phyloP scores from a whole-genome alignment of 768 basidiomycete genomes.

The Hypholoma fasciculare region DNA sequence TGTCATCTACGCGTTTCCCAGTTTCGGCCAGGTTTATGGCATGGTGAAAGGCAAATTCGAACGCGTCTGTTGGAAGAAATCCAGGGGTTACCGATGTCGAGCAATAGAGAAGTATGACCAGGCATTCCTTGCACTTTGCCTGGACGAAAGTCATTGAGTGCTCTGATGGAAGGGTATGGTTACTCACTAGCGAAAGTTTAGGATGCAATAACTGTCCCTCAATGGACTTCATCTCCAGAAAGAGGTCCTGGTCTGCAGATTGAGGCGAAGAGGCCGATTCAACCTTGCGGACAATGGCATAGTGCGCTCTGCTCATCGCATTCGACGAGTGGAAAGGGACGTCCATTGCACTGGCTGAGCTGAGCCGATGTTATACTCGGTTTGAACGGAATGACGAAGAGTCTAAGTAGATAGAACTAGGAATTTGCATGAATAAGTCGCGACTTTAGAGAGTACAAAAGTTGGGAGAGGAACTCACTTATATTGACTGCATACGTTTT shows the following conservation, averaged over 20 bases:
- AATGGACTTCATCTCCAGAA: slow-evolving; percentile 57
- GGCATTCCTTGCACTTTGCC: slow-evolving; percentile 64
- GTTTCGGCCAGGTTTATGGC: slow-evolving; percentile 78
- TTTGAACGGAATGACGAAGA: neutral
- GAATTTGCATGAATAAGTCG: neutral
- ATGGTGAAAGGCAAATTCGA: slow-evolving; percentile 74
- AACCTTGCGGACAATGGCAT: slow-evolving; percentile 70
- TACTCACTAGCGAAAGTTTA: slow-evolving; percentile 55
- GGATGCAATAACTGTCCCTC: slow-evolving; percentile 53
- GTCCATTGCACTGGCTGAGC: slow-evolving; percentile 47
- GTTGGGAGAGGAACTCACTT: neutral
- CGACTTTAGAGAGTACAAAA: neutral
- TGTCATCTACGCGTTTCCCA: slow-evolving; percentile 58
- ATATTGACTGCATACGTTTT: no score
- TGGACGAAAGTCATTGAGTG: slow-evolving; percentile 25
- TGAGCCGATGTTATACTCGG: neutral
- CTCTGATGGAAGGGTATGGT: slow-evolving; percentile 10
- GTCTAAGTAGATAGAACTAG: neutral
- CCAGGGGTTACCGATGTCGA: slow-evolving; percentile 48
- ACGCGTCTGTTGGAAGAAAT: slow-evolving; percentile 38
- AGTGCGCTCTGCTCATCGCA: slow-evolving; percentile 74
- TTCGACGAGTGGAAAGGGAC: slow-evolving; percentile 79
- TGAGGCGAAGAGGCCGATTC: slow-evolving; percentile 61
- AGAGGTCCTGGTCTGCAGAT: slow-evolving; percentile 60
- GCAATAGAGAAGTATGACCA: slow-evolving; percentile 75